phyloP scores from a whole-genome alignment of 2,329 filamentous ascomycete genomes.

The Pseudocercospora crystallina region DNA sequence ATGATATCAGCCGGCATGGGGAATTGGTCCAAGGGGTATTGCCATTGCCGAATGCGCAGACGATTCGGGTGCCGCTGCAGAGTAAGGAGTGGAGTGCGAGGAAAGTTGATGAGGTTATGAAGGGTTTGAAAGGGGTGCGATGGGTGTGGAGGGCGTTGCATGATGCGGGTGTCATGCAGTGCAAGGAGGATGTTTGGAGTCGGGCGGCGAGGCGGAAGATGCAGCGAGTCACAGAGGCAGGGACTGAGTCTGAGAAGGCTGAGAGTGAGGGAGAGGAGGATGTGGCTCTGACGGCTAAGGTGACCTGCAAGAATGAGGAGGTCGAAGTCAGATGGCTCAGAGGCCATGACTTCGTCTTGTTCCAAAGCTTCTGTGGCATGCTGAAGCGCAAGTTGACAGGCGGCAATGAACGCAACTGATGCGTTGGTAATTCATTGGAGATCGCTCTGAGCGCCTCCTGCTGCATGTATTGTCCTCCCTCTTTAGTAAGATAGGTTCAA shows the following conservation, averaged over 20 bases:
- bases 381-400: slow-evolving; percentile 48
- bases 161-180: slow-evolving; percentile 61
- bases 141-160: slow-evolving; percentile 64
- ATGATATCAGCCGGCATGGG: slow-evolving; percentile 36
- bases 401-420: too few species aligned
- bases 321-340: slow-evolving; percentile 67
- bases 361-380: slow-evolving; percentile 86
- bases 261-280: slow-evolving; percentile 36
- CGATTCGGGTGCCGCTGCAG: slow-evolving; percentile 39
- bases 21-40: slow-evolving; percentile 31
- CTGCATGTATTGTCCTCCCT: too few species aligned
- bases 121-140: slow-evolving; percentile 54
- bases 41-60: slow-evolving; percentile 51
- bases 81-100: slow-evolving; percentile 35
- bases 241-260: slow-evolving; percentile 26
- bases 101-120: slow-evolving; percentile 51
- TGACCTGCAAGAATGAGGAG: slow-evolving; percentile 38
- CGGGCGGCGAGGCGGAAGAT: slow-evolving; percentile 67
- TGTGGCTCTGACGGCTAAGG: slow-evolving; percentile 43
- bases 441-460: not conserved
- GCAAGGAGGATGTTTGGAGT: slow-evolving; percentile 74
- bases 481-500: not conserved
- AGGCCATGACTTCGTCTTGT: slow-evolving; percentile 70
- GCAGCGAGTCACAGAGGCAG: slow-evolving; percentile 32
- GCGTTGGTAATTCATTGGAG: too few species aligned